These are phyloP conservation scores for Iris macrosiphon DNA, from an alignment of 106 monocot genomes.

Conservation along the genomic window DNA sequence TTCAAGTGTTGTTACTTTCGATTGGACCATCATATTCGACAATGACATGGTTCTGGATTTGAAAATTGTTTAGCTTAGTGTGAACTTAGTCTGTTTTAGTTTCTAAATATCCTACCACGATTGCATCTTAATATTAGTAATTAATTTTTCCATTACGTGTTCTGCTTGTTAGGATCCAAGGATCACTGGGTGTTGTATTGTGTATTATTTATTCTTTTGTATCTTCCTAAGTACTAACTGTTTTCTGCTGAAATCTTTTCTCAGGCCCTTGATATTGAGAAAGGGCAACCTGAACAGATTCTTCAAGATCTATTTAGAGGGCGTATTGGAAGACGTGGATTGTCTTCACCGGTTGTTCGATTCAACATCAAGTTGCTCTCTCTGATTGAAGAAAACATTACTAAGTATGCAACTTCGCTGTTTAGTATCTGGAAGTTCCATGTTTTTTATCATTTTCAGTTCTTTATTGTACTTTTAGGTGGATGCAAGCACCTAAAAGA, in stretches of 20 bases:
- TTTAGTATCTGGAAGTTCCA: not conserved
- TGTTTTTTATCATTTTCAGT: not conserved
- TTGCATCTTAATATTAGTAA: not conserved
- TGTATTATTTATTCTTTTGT: not conserved
- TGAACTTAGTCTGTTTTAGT: slow-evolving; percentile 1
- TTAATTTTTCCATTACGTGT: not conserved
- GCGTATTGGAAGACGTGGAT: slow-evolving; percentile 7
- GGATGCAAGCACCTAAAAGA: too few species aligned
- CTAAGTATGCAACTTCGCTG: slow-evolving; percentile 13
- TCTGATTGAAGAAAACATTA: slow-evolving; percentile 31
- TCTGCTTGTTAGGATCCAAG: not conserved
- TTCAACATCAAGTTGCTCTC: slow-evolving; percentile 56
- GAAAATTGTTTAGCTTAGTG: too few species aligned
- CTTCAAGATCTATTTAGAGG: slow-evolving; percentile 39
- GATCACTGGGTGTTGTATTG: not conserved
- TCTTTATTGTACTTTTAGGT: too few species aligned
- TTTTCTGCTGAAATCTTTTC: not conserved
- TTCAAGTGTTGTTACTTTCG: not conserved
- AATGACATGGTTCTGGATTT: too few species aligned
- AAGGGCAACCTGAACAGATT: slow-evolving; percentile 45
- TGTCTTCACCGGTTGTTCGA: slow-evolving; percentile 19
- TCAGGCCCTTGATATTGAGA: slow-evolving; percentile 51
- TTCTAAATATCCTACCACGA: not conserved
- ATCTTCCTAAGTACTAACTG: not conserved
- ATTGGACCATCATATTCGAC: not conserved